Conservation (phyloP, 75 land plant genomes). For the Pseudotsuga menziesii region DNA sequence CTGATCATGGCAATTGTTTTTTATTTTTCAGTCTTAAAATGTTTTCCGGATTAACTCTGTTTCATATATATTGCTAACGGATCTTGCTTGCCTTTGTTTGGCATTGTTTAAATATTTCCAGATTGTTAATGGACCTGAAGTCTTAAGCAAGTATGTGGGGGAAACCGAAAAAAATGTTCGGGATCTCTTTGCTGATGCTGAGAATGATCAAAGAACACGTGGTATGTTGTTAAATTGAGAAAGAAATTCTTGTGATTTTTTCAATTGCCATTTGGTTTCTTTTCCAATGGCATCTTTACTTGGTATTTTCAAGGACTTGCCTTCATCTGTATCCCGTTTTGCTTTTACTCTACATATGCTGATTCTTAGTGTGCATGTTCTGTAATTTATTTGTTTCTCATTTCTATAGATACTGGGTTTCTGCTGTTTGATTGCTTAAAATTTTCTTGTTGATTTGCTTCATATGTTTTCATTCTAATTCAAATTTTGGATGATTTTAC, state of each 20-base stretch:
- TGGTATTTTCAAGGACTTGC: neutral
- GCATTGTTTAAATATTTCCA: conserved; percentile 8
- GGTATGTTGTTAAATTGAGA: conserved; percentile 39
- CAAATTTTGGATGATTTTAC: conserved; percentile 13
- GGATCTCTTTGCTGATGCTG: conserved; percentile 99
- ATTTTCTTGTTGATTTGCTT: neutral
- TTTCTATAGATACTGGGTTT: too few relatives aligned
- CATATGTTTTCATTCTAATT: conserved; percentile 3
- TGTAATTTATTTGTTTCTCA: neutral
- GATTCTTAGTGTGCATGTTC: neutral
- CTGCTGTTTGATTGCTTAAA: neutral
- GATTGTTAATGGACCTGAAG: conserved; percentile 99
- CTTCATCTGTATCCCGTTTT: neutral
- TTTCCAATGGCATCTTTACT: neutral
- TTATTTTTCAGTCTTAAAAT: neutral
- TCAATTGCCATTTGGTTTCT: too few relatives aligned
- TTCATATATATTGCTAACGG: neutral
- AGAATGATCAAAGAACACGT: conserved; percentile 75
- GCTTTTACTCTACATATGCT: neutral
- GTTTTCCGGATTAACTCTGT: neutral
- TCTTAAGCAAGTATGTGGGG: conserved; percentile 98
- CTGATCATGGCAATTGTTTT: too few relatives aligned
- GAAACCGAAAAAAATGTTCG: conserved; percentile 99
- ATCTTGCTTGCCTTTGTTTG: conserved; percentile 1
- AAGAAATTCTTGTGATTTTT: too few relatives aligned